These are phyloP conservation scores for Xylariaceae sp. DNA, from an alignment of 2,329 filamentous ascomycete species.

Conservation along the genomic window DNA sequence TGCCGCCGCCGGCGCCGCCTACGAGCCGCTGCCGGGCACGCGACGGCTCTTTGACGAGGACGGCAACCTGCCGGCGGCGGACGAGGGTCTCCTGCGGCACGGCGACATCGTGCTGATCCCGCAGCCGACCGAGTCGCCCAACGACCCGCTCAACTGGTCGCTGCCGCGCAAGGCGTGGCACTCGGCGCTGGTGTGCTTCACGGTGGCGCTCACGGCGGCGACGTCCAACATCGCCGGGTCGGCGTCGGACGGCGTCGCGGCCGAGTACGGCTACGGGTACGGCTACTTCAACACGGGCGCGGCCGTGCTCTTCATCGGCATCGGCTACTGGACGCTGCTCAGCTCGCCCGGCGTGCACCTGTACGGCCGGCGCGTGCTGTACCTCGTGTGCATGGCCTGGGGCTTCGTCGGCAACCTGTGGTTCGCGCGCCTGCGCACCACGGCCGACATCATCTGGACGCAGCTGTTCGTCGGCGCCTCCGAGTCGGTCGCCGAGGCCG, in stretches of 20 bases:
- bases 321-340: neutral
- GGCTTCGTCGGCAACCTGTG: neutral
- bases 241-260: neutral
- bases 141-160: constrained; percentile 1
- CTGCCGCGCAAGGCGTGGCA: neutral
- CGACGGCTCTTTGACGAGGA: neutral
- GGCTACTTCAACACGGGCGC: neutral
- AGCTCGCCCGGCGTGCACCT: neutral
- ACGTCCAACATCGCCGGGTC: neutral
- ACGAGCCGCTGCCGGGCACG: neutral
- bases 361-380: neutral
- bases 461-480: neutral
- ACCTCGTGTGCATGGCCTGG: neutral
- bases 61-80: neutral
- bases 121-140: neutral
- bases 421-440: neutral
- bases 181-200: neutral
- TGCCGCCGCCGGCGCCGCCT: neutral
- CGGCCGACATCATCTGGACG: neutral
- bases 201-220: neutral
- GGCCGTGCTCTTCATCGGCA: neutral
- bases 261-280: neutral
- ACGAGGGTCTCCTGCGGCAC: neutral
- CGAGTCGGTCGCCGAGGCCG: neutral
- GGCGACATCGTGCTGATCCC: neutral